Evolutionary conservation across 2,329 filamentous ascomycete species (phyloP).

Genomic region (Arthrobotrys conoides): DNA sequence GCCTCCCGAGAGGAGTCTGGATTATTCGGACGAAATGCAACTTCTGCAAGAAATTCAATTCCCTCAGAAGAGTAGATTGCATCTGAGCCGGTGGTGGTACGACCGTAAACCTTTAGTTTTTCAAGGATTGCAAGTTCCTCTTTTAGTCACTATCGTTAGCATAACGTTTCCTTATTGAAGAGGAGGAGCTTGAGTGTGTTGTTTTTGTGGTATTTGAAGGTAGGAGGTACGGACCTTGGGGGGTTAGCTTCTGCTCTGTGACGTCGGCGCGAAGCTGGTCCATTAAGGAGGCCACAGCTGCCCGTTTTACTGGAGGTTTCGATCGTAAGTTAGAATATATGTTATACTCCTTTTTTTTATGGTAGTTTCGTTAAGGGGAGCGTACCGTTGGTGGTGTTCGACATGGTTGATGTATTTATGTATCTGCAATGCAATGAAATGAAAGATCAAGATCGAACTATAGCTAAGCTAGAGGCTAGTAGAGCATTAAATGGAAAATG

Average conservation of each 20-base stretch:
- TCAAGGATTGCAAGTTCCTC: slow-evolving; percentile 69
- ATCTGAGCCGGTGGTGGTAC: slow-evolving; percentile 79
- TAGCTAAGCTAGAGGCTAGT: not conserved
- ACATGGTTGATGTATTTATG: slow-evolving; percentile 10
- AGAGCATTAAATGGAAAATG: not conserved
- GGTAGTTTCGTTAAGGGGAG: not conserved
- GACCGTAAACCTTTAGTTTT: slow-evolving; percentile 83
- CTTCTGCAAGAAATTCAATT: slow-evolving; percentile 82
- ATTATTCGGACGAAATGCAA: slow-evolving; percentile 74
- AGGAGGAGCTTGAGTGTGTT: slow-evolving; percentile 12
- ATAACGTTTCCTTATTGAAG: not conserved
- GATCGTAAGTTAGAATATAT: not conserved
- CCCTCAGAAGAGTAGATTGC: slow-evolving; percentile 86
- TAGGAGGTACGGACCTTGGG: slow-evolving; percentile 34
- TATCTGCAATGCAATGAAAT: no score
- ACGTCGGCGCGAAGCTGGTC: slow-evolving; percentile 44
- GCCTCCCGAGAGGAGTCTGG: slow-evolving; percentile 78
- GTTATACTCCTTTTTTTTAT: not conserved
- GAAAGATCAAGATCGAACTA: no score
- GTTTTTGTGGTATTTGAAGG: slow-evolving; percentile 36
- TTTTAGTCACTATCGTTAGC: not conserved
- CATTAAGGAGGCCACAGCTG: slow-evolving; percentile 40
- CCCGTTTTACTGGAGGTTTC: slow-evolving; percentile 27
- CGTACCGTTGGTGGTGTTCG: slow-evolving; percentile 50
- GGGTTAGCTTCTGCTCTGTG: slow-evolving; percentile 33